phyloP scores from a whole-genome alignment of 192 early-diverging fungal species.

The Entomortierella lignicola region DNA sequence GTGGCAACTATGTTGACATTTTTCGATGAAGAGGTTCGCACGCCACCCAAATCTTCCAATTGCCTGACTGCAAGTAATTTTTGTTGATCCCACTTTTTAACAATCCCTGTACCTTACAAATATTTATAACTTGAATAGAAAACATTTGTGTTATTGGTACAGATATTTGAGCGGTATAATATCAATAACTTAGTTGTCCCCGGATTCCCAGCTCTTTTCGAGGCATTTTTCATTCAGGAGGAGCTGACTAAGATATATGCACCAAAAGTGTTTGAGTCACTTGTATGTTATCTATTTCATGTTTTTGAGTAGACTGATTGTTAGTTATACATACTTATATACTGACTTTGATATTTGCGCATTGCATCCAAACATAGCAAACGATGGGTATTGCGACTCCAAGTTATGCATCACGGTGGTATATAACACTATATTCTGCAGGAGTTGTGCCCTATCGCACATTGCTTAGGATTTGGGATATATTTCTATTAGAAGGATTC shows the following conservation, averaged over 20 bases:
- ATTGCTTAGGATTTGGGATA: constrained; percentile 67
- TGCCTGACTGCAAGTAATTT: neutral
- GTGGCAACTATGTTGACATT: constrained; percentile 81
- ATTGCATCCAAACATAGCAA: constrained; percentile 26
- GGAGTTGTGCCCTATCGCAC: constrained; percentile 64
- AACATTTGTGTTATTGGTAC: constrained; percentile 62
- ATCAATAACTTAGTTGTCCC: constrained; percentile 64
- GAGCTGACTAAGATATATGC: constrained; percentile 56
- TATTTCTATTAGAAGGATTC: constrained; percentile 62
- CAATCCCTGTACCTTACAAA: neutral
- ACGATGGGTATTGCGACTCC: constrained; percentile 58
- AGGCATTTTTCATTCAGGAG: constrained; percentile 69
- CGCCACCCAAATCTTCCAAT: neutral
- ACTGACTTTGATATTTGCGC: neutral
- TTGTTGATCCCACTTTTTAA: too few relatives aligned
- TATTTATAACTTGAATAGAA: constrained; percentile 40
- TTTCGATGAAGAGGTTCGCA: constrained; percentile 66
- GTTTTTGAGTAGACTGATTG: neutral
- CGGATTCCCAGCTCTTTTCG: constrained; percentile 66
- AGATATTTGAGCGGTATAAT: constrained; percentile 60
- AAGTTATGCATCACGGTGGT: constrained; percentile 69
- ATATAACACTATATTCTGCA: constrained; percentile 68
- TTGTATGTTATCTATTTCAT: constrained; percentile 50
- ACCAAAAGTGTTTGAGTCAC: constrained; percentile 57
- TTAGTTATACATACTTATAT: neutral